Evolutionary conservation across 495 filamentous ascomycete genomes (phyloP), one percentile per base, ranked within the genome.

Genomic region (Xanthoparmelia taractica): DNA sequence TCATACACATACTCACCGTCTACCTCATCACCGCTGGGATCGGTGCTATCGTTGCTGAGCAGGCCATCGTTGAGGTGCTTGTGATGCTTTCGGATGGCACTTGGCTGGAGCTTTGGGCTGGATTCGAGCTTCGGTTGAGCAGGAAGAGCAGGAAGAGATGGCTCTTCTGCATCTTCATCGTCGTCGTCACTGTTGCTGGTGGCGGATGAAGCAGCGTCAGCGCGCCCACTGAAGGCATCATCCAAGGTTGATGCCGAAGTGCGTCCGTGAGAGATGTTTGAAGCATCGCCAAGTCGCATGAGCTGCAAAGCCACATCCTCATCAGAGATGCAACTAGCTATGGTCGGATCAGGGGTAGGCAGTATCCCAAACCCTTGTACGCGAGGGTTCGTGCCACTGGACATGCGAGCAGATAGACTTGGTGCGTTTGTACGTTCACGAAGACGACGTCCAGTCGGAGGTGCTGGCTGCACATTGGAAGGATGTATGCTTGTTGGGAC

Each of bases 281-380:
- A 91, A 66, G 90, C 85, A 70, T 95, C 90, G n/a, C 93, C 91
- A 59, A 98, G 80, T 64, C 91, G 87, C 84, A 98, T 97, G 66
- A 98, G 80, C 73, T 97, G 92, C 71, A 96, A 84, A 57, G 94
- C 94, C 68, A 96, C 94, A 75, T 98, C 95, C 72, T 98, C 94
- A 72, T 98, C 94, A 5, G 93, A 97, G 71, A 97, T 92, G 68
- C 87, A 93, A 76, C 92, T 97, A 41, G 89, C 88, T 64, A 96
- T 87, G 18, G 95, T 97, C 15, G 92, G 92, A 65, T 96, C 93
- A 7, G 94, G 95, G 5, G 95, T 97, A 11, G 91, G 92, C 63
- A 96, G 78, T 66, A 91, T 81, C n/a, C 83, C 85, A 61, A 78
- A 71, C 50, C 70, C 78, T 64, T 73, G 75, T 54, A 64, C 71